phyloP scores from a whole-genome alignment of 2,329 filamentous ascomycete species.

The Scedosporium boydii region DNA sequence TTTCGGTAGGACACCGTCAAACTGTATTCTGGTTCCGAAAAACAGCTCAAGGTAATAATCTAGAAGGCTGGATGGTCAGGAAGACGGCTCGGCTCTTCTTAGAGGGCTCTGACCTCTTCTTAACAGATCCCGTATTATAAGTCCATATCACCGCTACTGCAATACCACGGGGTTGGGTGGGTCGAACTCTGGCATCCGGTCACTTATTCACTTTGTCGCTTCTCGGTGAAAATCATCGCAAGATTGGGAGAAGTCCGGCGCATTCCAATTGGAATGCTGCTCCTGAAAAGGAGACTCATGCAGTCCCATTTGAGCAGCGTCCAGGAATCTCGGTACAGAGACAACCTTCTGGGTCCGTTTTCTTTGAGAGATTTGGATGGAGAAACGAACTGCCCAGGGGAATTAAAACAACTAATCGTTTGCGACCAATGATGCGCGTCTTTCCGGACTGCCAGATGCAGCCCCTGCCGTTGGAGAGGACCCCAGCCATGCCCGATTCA shows the following conservation, averaged over 20 bases:
- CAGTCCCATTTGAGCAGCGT: too few species aligned
- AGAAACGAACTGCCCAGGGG: background rate
- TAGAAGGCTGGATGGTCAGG: background rate
- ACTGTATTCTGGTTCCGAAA: too few species aligned
- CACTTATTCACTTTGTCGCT: background rate
- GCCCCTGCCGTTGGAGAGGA: background rate
- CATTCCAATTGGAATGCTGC: too few species aligned
- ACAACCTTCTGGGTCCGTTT: background rate
- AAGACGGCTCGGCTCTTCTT: background rate
- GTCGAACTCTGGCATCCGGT: background rate
- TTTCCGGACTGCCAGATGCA: background rate
- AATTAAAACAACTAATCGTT: background rate
- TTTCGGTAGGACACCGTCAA: too few species aligned
- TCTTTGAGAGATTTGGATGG: background rate
- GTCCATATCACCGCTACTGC: background rate
- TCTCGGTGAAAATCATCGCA: background rate
- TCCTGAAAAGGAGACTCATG: too few species aligned
- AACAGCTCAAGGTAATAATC: background rate
- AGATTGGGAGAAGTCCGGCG: background rate
- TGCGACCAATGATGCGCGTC: background rate
- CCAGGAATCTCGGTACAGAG: background rate
- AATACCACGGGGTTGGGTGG: background rate
- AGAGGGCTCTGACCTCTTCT: background rate
- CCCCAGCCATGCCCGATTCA: background rate
- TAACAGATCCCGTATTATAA: background rate